phyloP scores from a whole-genome alignment of 2,329 filamentous ascomycete species.

The Beauveria bassiana region DNA sequence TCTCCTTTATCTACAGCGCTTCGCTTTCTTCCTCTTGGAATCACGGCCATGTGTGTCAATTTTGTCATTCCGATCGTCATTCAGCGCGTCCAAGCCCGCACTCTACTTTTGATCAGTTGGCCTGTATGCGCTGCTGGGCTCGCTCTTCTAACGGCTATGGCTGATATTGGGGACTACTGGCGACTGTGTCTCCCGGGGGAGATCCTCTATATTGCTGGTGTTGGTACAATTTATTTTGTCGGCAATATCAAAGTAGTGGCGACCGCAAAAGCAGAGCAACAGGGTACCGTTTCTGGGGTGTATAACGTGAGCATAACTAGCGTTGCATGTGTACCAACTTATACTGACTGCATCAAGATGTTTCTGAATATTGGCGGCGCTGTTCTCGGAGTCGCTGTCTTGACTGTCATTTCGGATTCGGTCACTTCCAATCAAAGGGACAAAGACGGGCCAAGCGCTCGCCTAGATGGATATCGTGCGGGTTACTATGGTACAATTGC shows the following conservation, averaged over 20 bases:
- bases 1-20: conserved; percentile 11
- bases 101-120: conserved; percentile 11
- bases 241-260: conserved; percentile 13
- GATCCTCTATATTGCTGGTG: conserved; percentile 12
- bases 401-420: conserved; percentile 15
- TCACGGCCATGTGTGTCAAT: conserved; percentile 13
- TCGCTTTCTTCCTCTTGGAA: conserved; percentile 12
- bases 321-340: not conserved
- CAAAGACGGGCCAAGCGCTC: not conserved
- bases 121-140: conserved; percentile 4
- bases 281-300: conserved; percentile 13
- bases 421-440: conserved; percentile 14
- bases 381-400: conserved; percentile 12
- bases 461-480: conserved; percentile 8
- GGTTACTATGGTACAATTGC: conserved; percentile 12
- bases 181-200: conserved; percentile 11
- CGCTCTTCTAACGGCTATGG: conserved; percentile 9
- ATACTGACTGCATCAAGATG: conserved; percentile 2
- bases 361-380: conserved; percentile 13
- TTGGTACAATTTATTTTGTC: conserved; percentile 13
- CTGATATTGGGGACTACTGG: conserved; percentile 8
- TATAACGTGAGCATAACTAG: conserved; percentile 7
- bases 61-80: conserved; percentile 8
- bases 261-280: conserved; percentile 4
- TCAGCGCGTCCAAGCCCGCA: conserved; percentile 3